These are phyloP conservation scores for Colletotrichum falcatum DNA, from an alignment of 2,329 filamentous ascomycete genomes.

Conservation along the genomic window DNA sequence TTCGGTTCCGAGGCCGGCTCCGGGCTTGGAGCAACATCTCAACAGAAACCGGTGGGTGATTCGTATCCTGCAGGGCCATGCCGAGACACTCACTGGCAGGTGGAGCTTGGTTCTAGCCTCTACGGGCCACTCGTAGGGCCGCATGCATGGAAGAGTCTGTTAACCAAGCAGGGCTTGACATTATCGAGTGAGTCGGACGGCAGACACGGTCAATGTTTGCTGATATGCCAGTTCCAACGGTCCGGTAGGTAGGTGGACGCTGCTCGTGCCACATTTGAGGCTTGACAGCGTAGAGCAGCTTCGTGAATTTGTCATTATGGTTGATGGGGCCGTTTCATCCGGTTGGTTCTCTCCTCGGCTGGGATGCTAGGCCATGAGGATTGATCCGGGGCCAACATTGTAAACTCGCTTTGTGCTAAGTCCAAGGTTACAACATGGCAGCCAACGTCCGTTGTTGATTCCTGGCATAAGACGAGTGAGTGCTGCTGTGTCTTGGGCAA, in stretches of 20 bases:
- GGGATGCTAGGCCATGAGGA: neutral
- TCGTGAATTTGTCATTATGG: conserved; percentile 16
- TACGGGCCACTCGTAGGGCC: neutral
- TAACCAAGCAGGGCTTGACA: neutral
- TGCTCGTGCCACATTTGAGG: conserved; percentile 30
- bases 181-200: conserved; percentile 12
- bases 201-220: neutral
- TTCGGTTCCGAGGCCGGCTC: conserved; percentile 33
- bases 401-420: neutral
- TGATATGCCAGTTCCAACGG: conserved; percentile 10
- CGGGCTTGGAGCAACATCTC: neutral
- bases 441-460: neutral
- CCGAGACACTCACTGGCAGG: neutral
- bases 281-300: conserved; percentile 20
- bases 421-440: neutral
- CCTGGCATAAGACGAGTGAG: neutral
- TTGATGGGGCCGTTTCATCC: conserved; percentile 28
- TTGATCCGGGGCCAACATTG: neutral
- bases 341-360: neutral
- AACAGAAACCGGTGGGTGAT: neutral
- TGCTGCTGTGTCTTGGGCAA: neutral
- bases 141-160: neutral
- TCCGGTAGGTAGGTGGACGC: conserved; percentile 17
- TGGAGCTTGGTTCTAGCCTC: neutral
- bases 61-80: neutral